Conservation (phyloP, 352 stramenopile species). For the Phytophthora fragariae region DNA sequence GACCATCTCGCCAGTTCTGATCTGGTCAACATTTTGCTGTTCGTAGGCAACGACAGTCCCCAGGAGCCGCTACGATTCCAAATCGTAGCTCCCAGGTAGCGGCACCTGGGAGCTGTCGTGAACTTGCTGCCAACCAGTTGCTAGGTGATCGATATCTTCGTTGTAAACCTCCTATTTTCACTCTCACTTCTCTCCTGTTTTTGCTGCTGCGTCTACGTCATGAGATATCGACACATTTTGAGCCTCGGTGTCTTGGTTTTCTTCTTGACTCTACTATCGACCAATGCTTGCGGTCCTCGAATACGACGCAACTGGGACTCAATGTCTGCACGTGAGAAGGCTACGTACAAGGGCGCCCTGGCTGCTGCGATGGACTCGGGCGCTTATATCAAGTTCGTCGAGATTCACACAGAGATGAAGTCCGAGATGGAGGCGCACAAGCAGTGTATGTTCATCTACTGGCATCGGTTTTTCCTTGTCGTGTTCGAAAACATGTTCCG, state of each 20-base stretch:
- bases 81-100: no score
- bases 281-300: conserved; percentile 37
- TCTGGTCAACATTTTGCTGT: conserved; percentile 16
- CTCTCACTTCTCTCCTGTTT: background rate
- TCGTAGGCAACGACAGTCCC: background rate
- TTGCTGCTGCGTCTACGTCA: no score
- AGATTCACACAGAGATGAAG: conserved; percentile 62
- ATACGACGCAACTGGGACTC: conserved; percentile 53
- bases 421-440: conserved; percentile 55
- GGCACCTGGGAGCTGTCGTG: conserved; percentile 9
- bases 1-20: conserved; percentile 23
- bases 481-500: conserved; percentile 88
- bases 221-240: conserved; percentile 19
- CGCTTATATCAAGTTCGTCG: conserved; percentile 59
- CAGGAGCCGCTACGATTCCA: no score
- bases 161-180: background rate
- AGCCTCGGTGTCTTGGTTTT: conserved; percentile 15
- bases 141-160: background rate
- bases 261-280: conserved; percentile 2
- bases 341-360: conserved; percentile 50
- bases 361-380: conserved; percentile 57
- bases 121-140: background rate
- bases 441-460: conserved; percentile 84
- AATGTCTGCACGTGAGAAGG: conserved; percentile 43
- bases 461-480: conserved; percentile 70